Evolutionary conservation across 768 basidiomycete species (phyloP), one percentile per base, ranked within the genome.

Genomic region (Porphyrellus cyaneotinctus): DNA sequence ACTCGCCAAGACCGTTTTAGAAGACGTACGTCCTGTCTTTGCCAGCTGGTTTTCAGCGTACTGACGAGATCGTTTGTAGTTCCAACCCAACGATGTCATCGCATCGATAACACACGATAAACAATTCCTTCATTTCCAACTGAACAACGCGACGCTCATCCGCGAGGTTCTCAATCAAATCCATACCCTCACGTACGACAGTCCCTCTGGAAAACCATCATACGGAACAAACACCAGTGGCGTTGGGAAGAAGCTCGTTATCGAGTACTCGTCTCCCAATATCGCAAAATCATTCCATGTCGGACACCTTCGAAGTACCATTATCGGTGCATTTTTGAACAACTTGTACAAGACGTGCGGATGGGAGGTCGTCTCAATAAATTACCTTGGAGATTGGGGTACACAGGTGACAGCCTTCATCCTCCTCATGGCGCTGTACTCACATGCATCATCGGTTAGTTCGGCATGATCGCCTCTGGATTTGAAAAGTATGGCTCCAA

Each of bases 231-330:
- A 92, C 68, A 74, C 75, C 26, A 73, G 75, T 4, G 92, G 91
- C 6, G 75, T 78, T 41, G 93, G 93, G 12, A 94, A 97, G 73
- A 90, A 82, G 45, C 72, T 89, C 55, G 68, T 95, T 59, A 79
- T 95, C 63, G 95, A 98, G 70, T 98, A 91, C 71, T 97, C 93
- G 2, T 91, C 90, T 2, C 95, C 95, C 15, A 98, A 99, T 66
- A 97, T 98, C 60, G 95, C 95, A 18, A 99, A 99, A 68, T 87
- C 88, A 6, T 98, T 98, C 82, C 95, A 99, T 61, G 94, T 97
- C 47, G 97, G 95, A 14, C 95, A 98, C 71, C 73, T 98, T 54
- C 82, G 95, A 35, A 94, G 91, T 49, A 99, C 95, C n/a, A 99
- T 99, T 69, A 95, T 98, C 65, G 95, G 95, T n/a, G 87, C 91